phyloP scores from a whole-genome alignment of 495 filamentous ascomycete species.

The Bathelium albidoporum region DNA sequence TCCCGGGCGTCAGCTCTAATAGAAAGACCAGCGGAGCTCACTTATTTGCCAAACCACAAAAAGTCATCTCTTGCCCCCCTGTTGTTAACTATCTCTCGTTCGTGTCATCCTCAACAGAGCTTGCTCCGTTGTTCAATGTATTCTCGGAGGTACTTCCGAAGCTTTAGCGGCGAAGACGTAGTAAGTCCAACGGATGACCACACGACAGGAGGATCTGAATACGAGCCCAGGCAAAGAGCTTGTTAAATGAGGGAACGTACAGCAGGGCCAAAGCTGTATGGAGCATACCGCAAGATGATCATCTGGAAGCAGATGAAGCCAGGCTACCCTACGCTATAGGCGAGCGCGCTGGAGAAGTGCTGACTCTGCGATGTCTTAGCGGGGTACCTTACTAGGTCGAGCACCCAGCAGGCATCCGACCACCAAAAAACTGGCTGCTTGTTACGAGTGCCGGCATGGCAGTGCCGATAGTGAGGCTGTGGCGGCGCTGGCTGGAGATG shows the following conservation, averaged over 20 bases:
- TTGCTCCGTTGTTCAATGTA: conserved; percentile 32
- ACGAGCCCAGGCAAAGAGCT: conserved; percentile 6
- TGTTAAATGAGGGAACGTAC: neutral
- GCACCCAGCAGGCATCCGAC: neutral
- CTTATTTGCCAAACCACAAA: conserved; percentile 34
- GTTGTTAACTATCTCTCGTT: conserved; percentile 35
- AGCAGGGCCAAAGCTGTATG: neutral
- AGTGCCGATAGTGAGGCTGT: neutral
- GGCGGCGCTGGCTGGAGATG: neutral
- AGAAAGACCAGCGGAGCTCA: neutral
- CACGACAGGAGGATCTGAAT: conserved; percentile 6
- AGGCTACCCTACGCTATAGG: neutral
- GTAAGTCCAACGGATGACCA: conserved; percentile 6
- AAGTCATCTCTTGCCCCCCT: conserved; percentile 34
- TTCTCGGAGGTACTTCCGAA: conserved; percentile 11
- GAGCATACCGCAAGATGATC: neutral
- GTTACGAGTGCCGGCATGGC: neutral
- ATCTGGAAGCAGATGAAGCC: neutral
- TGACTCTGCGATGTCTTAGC: neutral
- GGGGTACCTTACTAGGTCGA: neutral
- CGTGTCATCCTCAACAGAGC: conserved; percentile 33
- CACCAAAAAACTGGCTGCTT: too few relatives aligned
- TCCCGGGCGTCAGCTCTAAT: neutral
- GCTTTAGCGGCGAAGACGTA: conserved; percentile 1
- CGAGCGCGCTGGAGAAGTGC: neutral